These are phyloP conservation scores for Dendrothele bispora DNA, from an alignment of 768 basidiomycete species.

Conservation along the genomic window DNA sequence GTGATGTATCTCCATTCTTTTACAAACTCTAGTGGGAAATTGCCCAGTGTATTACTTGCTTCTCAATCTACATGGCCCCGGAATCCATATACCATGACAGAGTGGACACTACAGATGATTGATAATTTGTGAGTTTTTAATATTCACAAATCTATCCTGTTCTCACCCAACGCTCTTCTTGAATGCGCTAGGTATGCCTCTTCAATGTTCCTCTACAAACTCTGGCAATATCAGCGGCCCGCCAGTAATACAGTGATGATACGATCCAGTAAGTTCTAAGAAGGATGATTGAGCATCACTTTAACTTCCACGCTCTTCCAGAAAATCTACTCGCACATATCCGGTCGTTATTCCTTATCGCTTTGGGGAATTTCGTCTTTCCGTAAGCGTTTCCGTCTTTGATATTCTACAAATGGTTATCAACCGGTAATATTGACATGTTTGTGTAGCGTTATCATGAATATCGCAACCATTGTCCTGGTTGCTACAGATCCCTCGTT, in stretches of 20 bases:
- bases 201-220: constrained; percentile 24
- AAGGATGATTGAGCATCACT: neutral
- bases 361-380: constrained; percentile 37
- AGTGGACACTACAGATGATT: constrained; percentile 32
- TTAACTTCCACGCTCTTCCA: constrained; percentile 1
- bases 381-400: constrained; percentile 23
- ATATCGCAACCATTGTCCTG: constrained; percentile 30
- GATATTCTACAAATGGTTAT: neutral
- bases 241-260: constrained; percentile 5
- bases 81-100: constrained; percentile 22
- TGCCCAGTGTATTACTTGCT: constrained; percentile 1
- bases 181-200: constrained; percentile 21
- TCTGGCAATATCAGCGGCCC: constrained; percentile 9
- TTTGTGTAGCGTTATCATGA: constrained; percentile 15
- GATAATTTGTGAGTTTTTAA: constrained; percentile 29
- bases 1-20: constrained; percentile 6
- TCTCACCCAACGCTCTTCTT: neutral
- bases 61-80: neutral
- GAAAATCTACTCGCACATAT: constrained; percentile 21
- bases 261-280: constrained; percentile 12
- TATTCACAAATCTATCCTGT: neutral
- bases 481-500: constrained; percentile 21
- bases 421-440: neutral
- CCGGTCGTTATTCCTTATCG: constrained; percentile 33
- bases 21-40: constrained; percentile 8